A percentile compares a stretch with the other conserved stretches of the same genome.
Evolutionary conservation across 768 basidiomycete genomes (phyloP).

Genomic region (Boletus eberwhitei): DNA sequence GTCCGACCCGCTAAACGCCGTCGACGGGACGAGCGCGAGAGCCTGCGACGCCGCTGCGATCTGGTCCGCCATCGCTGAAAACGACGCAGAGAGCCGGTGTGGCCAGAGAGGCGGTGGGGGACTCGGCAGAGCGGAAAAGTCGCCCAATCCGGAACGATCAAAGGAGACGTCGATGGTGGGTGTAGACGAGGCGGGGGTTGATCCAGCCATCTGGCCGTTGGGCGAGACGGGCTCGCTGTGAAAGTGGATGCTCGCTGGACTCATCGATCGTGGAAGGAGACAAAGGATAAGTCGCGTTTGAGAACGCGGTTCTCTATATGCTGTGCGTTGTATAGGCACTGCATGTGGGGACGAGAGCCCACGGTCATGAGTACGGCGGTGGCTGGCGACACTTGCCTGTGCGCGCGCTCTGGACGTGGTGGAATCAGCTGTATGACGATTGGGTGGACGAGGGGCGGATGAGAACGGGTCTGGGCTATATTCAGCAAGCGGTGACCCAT

Average conservation of each 20-base stretch:
- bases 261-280: background rate
- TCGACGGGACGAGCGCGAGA: slow-evolving; percentile 29
- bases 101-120: slow-evolving; percentile 27
- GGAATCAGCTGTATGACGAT: background rate
- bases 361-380: slow-evolving; percentile 1
- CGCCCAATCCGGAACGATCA: slow-evolving; percentile 1
- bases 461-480: background rate
- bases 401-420: background rate
- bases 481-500: background rate
- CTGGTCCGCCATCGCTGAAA: slow-evolving; percentile 39
- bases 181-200: slow-evolving; percentile 10
- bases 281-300: background rate
- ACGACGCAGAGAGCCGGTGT: slow-evolving; percentile 35
- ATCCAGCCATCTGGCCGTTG: background rate
- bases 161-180: slow-evolving; percentile 20
- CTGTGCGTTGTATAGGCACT: background rate
- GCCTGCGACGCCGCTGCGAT: slow-evolving; percentile 40
- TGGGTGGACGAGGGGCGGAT: background rate
- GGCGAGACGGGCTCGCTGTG: background rate
- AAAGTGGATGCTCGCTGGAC: background rate
- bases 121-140: background rate
- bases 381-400: background rate
- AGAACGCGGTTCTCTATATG: background rate
- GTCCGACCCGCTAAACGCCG: slow-evolving; percentile 19
- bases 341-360: background rate